These are phyloP conservation scores for Boletellus sp. DNA, from an alignment of 768 basidiomycete species.

Conservation along the genomic window DNA sequence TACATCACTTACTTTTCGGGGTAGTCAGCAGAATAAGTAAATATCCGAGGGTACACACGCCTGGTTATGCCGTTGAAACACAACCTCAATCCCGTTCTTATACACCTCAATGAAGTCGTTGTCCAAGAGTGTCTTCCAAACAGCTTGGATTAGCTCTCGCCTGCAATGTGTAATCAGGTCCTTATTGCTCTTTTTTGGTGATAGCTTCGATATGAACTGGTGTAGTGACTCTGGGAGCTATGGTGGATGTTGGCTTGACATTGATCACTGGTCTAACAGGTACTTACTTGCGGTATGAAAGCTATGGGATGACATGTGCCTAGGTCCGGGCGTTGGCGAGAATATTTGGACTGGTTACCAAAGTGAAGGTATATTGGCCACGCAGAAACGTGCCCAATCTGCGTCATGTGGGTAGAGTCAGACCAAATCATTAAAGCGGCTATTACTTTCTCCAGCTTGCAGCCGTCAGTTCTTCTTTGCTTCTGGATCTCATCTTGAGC, in stretches of 20 bases:
- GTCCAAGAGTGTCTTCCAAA: constrained; percentile 13
- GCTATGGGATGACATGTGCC: not conserved
- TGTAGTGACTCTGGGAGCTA: too few relatives aligned
- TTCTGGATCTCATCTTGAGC: not conserved
- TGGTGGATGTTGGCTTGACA: too few relatives aligned
- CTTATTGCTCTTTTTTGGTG: not conserved
- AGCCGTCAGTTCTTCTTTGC: not conserved
- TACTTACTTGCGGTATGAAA: not conserved
- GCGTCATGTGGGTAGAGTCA: too few relatives aligned
- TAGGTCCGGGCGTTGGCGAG: too few relatives aligned
- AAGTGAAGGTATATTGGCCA: too few relatives aligned
- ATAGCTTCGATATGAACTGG: not conserved
- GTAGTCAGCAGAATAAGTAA: constrained; percentile 1
- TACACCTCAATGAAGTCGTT: constrained; percentile 14
- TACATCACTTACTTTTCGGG: constrained; percentile 5
- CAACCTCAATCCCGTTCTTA: not conserved
- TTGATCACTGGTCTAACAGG: not conserved
- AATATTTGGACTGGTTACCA: too few relatives aligned
- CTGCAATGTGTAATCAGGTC: not conserved
- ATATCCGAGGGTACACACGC: constrained; percentile 11
- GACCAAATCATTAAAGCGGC: not conserved
- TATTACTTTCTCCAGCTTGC: not conserved
- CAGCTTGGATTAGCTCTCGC: not conserved
- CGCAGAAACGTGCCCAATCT: too few relatives aligned
- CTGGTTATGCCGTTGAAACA: constrained; percentile 3